phyloP scores from a whole-genome alignment of 2,329 filamentous ascomycete genomes.

The Cladophialophora carrionii region DNA sequence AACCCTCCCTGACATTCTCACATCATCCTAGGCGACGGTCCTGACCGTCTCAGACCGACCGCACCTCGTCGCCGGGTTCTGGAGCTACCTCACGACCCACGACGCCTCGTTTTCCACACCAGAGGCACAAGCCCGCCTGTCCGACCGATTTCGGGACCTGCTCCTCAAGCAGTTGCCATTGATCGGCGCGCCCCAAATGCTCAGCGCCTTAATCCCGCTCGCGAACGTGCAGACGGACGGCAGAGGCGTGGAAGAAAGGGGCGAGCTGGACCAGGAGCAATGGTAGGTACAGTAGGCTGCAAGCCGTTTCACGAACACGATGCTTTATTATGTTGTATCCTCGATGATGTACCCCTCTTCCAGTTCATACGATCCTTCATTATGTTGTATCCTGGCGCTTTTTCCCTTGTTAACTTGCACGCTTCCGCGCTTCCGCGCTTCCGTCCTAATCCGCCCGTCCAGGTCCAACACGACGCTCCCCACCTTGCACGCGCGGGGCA shows the following conservation, averaged over 20 bases:
- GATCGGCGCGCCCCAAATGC: constrained; percentile 42
- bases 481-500: constrained; percentile 39
- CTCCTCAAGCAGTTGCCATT: constrained; percentile 44
- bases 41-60: constrained; percentile 40
- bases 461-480: constrained; percentile 38
- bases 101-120: constrained; percentile 22
- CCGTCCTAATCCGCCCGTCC: not conserved
- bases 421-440: too few species aligned
- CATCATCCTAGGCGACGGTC: constrained; percentile 36
- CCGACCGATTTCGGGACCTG: constrained; percentile 39
- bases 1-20: not conserved
- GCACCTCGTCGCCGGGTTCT: constrained; percentile 39
- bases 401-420: too few species aligned
- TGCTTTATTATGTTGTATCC: too few species aligned
- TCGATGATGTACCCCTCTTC: not conserved
- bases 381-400: too few species aligned
- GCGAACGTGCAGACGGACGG: constrained; percentile 39
- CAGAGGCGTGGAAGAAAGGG: constrained; percentile 26
- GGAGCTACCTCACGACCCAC: constrained; percentile 37
- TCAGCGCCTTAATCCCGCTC: constrained; percentile 41
- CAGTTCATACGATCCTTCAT: not conserved
- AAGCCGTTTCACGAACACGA: too few species aligned
- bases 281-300: constrained; percentile 14
- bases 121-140: constrained; percentile 26
- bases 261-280: constrained; percentile 26